Conservation (phyloP, 257 asterid genomes). For the Gentiana macrophylla region DNA sequence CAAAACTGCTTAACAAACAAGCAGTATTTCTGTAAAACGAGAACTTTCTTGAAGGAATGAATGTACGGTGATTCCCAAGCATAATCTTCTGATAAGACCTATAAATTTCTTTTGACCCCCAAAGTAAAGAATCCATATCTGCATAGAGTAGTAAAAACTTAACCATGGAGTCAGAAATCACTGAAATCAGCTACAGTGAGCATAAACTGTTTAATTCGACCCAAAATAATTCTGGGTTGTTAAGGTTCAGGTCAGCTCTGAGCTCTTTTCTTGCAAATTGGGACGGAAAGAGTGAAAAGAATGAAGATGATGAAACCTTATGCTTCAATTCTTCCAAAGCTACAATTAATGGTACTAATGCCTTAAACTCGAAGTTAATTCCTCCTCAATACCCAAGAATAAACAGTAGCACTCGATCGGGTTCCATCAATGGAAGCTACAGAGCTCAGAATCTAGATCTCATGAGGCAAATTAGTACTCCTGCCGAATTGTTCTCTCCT, state of each 20-base stretch:
- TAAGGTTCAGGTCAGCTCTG: conserved; percentile 70
- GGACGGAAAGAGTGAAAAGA: conserved; percentile 10
- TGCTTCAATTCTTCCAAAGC: conserved; percentile 19
- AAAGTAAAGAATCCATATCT: conserved; percentile 6
- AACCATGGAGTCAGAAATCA: conserved; percentile 39
- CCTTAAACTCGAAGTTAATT: conserved; percentile 33
- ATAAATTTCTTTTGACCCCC: conserved; percentile 27
- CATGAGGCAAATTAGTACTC: conserved; percentile 55
- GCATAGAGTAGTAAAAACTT: conserved; percentile 3
- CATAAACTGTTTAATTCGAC: conserved; percentile 9
- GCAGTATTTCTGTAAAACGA: conserved; percentile 27
- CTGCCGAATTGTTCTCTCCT: conserved; percentile 28
- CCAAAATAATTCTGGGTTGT: conserved; percentile 45
- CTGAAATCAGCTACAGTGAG: conserved; percentile 19
- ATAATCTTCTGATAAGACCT: conserved; percentile 26
- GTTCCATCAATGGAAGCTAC: conserved; percentile 21
- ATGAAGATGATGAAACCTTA: conserved; percentile 13
- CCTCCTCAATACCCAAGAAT: conserved; percentile 75
- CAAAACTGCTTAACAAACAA: conserved; percentile 44
- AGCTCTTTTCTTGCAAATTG: conserved; percentile 41
- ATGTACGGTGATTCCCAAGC: conserved; percentile 70
- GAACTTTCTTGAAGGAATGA: conserved; percentile 24
- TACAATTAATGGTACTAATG: conserved; percentile 6
- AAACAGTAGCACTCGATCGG: conserved; percentile 15
- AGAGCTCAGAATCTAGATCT: conserved; percentile 24